phyloP scores from a whole-genome alignment of 257 asterid genomes.

The Euphrasia confusa region DNA sequence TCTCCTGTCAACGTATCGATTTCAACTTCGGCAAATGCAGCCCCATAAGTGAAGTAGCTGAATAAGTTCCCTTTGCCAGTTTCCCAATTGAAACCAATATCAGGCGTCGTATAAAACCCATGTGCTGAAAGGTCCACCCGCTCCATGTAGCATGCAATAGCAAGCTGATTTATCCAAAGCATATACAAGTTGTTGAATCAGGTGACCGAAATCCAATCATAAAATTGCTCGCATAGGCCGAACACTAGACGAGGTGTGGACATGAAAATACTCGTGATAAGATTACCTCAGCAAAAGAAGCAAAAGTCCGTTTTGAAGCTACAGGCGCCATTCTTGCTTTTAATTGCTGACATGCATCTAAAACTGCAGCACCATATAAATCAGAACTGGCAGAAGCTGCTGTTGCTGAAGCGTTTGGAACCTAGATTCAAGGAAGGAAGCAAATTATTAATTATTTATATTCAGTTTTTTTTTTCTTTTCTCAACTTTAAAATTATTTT shows the following conservation, averaged over 20 bases:
- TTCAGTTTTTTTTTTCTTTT: background rate
- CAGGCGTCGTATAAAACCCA: conserved; percentile 83
- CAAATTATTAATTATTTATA: background rate
- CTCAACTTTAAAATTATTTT: background rate
- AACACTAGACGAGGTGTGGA: no score
- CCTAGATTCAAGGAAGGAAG: conserved; percentile 34
- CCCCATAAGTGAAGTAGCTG: conserved; percentile 83
- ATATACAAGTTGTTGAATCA: conserved; percentile 12
- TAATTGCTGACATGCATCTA: conserved; percentile 93
- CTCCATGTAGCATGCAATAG: conserved; percentile 71
- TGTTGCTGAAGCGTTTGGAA: conserved; percentile 95
- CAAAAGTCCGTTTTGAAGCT: conserved; percentile 41
- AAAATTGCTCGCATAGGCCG: no score
- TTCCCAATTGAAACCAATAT: conserved; percentile 74
- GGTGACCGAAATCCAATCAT: background rate
- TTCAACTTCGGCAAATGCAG: conserved; percentile 93
- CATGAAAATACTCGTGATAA: no score
- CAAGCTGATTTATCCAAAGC: conserved; percentile 53
- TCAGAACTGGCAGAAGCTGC: conserved; percentile 99
- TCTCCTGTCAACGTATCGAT: conserved; percentile 87
- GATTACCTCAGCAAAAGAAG: conserved; percentile 77
- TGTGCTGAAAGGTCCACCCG: conserved; percentile 95
- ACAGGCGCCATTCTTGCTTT: conserved; percentile 85
- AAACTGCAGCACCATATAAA: conserved; percentile 91
- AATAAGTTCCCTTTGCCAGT: conserved; percentile 72